A percentile compares a stretch with the other conserved stretches of the same genome.
Evolutionary conservation across 805 yeast species (phyloP).

Genomic region (Teunomyces panamensis): DNA sequence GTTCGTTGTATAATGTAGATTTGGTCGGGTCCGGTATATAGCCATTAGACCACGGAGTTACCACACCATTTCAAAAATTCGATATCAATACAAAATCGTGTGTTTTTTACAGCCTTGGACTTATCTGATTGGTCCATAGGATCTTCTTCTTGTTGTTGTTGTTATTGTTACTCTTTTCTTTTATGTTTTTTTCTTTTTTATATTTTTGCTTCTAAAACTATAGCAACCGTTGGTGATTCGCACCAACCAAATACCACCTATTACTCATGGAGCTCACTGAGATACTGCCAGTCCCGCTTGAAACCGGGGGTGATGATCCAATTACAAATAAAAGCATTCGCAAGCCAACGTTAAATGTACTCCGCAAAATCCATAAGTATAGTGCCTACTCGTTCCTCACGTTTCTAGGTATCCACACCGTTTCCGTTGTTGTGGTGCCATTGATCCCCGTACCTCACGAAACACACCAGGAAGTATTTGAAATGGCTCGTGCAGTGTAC

Average conservation of each 20-base stretch:
- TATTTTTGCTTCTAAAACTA: no score
- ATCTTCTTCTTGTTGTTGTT: no score
- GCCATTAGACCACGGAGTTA: neutral
- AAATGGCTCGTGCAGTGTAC: conserved; percentile 60
- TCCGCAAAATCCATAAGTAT: conserved; percentile 48
- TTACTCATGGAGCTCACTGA: neutral
- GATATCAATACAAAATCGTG: neutral
- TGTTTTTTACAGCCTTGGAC: neutral
- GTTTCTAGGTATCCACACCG: conserved; percentile 56
- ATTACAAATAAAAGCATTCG: neutral
- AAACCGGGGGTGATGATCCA: neutral
- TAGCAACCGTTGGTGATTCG: neutral
- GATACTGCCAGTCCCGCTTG: neutral
- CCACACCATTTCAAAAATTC: neutral
- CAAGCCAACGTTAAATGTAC: conserved; percentile 1
- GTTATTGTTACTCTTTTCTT: neutral
- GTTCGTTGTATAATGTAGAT: neutral
- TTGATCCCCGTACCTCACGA: conserved; percentile 36
- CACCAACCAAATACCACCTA: neutral
- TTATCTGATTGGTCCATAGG: no score
- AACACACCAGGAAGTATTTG: conserved; percentile 51
- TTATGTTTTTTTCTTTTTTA: neutral
- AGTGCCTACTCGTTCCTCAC: conserved; percentile 56
- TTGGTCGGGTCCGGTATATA: neutral
- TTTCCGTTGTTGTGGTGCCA: conserved; percentile 56